Conservation (phyloP, 202 grass and related monocot species). For the Saccharum hybrid region DNA sequence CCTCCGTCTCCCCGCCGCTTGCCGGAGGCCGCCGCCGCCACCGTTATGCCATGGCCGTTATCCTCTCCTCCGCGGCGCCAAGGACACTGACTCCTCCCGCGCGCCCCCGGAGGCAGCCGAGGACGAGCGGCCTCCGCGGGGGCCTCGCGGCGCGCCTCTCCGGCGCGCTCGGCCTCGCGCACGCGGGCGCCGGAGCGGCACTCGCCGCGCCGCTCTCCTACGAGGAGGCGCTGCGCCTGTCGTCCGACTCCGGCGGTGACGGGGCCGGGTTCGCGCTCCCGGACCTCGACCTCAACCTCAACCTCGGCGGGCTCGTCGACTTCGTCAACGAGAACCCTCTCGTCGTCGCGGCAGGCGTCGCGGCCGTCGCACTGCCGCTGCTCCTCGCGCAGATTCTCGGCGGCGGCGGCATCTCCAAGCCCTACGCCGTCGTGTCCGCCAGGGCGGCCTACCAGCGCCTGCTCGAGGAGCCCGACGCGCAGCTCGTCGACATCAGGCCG, state of each 20-base stretch:
- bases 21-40: neutral
- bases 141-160: slow-evolving; percentile 56
- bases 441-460: slow-evolving; percentile 66
- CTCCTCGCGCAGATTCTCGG: slow-evolving; percentile 60
- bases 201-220: slow-evolving; percentile 73
- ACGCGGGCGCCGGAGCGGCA: slow-evolving; percentile 17
- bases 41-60: slow-evolving; percentile 90
- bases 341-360: slow-evolving; percentile 50
- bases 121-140: slow-evolving; percentile 15
- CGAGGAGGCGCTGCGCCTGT: slow-evolving; percentile 71
- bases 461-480: slow-evolving; percentile 60
- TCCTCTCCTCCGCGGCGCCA: slow-evolving; percentile 61
- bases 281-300: neutral
- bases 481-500: slow-evolving; percentile 90
- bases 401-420: slow-evolving; percentile 49
- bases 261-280: neutral
- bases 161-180: slow-evolving; percentile 43
- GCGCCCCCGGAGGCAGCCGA: slow-evolving; percentile 21
- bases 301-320: slow-evolving; percentile 56
- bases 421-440: slow-evolving; percentile 55
- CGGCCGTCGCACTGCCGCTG: slow-evolving; percentile 63
- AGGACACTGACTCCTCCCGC: slow-evolving; percentile 20
- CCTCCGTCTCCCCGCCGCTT: neutral
- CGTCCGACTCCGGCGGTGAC: slow-evolving; percentile 22
- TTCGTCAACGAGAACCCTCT: slow-evolving; percentile 72